Evolutionary conservation across 306 rosid species (phyloP).

Genomic region (Argentina anserina): DNA sequence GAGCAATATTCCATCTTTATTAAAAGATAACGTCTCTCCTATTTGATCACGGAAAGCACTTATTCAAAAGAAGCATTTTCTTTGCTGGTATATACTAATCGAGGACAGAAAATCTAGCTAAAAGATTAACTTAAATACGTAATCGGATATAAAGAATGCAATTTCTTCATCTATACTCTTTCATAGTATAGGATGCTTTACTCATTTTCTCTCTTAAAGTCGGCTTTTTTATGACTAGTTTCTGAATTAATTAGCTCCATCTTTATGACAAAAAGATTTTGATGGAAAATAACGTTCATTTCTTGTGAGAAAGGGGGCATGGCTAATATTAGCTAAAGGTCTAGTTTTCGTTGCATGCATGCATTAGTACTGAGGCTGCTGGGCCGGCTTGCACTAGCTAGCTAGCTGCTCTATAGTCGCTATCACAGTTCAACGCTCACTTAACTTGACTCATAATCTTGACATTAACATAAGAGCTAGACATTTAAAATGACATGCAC

Average conservation of each 20-base stretch:
- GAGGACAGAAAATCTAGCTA: background rate
- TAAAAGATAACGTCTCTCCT: background rate
- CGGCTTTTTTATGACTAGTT: background rate
- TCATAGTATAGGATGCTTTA: background rate
- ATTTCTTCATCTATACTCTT: background rate
- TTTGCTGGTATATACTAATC: background rate
- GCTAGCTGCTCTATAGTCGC: background rate
- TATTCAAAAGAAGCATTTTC: background rate
- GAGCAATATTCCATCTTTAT: background rate
- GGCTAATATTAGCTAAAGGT: background rate
- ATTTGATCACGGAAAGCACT: background rate
- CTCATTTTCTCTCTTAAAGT: background rate
- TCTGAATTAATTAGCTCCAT: background rate
- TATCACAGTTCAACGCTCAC: background rate
- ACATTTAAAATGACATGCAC: background rate
- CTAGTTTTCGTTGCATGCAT: background rate
- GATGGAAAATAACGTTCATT: background rate
- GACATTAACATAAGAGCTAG: background rate
- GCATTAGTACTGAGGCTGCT: background rate
- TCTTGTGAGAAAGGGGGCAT: background rate
- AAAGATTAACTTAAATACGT: background rate
- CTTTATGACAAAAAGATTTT: background rate
- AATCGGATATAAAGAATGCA: background rate
- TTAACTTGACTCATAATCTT: background rate
- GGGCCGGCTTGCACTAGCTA: too few relatives aligned